phyloP scores from a whole-genome alignment of 2,329 filamentous ascomycete genomes.

The Fusarium sp. region DNA sequence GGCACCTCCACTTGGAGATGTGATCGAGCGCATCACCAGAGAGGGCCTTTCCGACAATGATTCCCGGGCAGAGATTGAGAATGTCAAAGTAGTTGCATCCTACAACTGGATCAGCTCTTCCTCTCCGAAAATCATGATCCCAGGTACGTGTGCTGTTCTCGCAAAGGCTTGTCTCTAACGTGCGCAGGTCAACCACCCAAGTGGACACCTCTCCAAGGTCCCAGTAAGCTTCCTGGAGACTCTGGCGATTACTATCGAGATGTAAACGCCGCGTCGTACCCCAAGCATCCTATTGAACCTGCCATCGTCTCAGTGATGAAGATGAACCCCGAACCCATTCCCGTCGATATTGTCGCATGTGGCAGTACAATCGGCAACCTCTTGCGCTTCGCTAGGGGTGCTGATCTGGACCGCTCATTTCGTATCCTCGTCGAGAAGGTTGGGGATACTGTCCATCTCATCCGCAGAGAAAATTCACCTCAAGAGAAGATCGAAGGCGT shows the following conservation, averaged over 20 bases:
- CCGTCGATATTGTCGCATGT: conserved; percentile 71
- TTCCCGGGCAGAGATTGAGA: conserved; percentile 48
- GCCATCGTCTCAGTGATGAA: conserved; percentile 57
- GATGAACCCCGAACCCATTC: conserved; percentile 34
- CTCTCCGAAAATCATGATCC: conserved; percentile 59
- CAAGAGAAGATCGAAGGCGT: conserved; percentile 68
- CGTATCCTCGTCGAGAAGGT: conserved; percentile 70
- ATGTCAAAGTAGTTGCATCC: conserved; percentile 58
- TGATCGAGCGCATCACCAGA: conserved; percentile 40
- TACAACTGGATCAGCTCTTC: conserved; percentile 63
- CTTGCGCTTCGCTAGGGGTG: conserved; percentile 64
- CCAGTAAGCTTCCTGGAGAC: conserved; percentile 50
- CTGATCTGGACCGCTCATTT: conserved; percentile 64
- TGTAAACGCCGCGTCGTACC: conserved; percentile 64
- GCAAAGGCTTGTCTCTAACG: conserved; percentile 16
- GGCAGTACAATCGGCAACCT: conserved; percentile 72
- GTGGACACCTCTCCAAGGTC: conserved; percentile 35
- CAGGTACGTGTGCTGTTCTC: conserved; percentile 48
- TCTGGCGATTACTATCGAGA: conserved; percentile 65
- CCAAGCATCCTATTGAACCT: conserved; percentile 64
- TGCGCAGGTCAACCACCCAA: conserved; percentile 40
- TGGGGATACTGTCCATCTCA: conserved; percentile 69
- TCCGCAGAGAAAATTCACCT: conserved; percentile 71
- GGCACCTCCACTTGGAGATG: conserved; percentile 39
- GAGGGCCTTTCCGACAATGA: conserved; percentile 4